Base-by-base conservation (phyloP, 169 alveolate species). In the Pseudocohnilembus persalinus region DNA sequence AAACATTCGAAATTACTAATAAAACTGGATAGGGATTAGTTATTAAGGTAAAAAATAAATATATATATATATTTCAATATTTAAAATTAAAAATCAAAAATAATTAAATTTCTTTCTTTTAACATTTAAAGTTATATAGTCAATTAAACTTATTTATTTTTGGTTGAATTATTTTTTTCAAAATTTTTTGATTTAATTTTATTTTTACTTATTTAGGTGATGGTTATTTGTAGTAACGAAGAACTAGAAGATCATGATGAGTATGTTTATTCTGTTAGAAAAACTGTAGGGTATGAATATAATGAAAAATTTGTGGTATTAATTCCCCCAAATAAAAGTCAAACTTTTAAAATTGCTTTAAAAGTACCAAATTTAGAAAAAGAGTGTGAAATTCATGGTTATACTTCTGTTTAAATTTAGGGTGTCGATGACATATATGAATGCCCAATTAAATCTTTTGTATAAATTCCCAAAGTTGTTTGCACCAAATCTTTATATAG, bases 201-300 rank as follows among this genome's bases (percentile, higher is more conserved):
- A n/a, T n/a, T n/a, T n/a, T n/a, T n/a, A n/a, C n/a, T n/a, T n/a
- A n/a, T n/a, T n/a, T n/a, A n/a, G 68, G 20, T 20, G 26, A 11
- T 79, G 25, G 84, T 64, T 16, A 29, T 49, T 20, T 79, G 84
- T 25, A 24, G 34, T 0, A 79, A 79, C 73, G 35, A 68, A 29
- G 84, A 79, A 29, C 63, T 79, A 6, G 84, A 79, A 49, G 49
- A 73, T 63, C 74, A 79, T 15, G 76, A 72, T 28, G 84, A 79
- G 29, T 79, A 79, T 29, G 84, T 79, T 49, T 79, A 79, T 49
- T 35, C 76, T 29, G 31, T 79, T 28, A 64, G 84, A 35, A 79
- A 79, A 63, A 79, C 84, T 1, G 49, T 31, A n/a, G 64, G 64
- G 1, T 79, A 49, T 64, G 84, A 79, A 49, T 79, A 79, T 29